Evolutionary conservation across 768 basidiomycete genomes (phyloP).

Genomic region (Hemileccinum rubropunctum): DNA sequence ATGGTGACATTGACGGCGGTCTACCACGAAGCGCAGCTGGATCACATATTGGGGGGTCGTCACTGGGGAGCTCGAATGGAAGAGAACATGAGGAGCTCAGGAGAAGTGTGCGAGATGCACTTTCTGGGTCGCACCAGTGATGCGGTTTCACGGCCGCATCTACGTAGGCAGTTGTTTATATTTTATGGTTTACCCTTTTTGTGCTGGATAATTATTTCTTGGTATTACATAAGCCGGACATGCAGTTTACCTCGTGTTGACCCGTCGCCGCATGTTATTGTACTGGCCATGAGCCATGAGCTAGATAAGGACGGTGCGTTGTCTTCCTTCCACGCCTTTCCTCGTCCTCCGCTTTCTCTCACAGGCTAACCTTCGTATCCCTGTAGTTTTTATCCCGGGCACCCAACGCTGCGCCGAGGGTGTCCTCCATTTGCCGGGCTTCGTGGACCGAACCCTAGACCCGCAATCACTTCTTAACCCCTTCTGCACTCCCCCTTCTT

Average conservation of each 20-base stretch:
- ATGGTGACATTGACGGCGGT: constrained; percentile 62
- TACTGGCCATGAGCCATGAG: neutral
- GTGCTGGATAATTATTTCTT: constrained; percentile 3
- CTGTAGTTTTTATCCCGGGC: neutral
- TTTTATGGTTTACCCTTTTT: constrained; percentile 4
- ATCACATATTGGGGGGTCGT: constrained; percentile 70
- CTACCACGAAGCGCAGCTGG: constrained; percentile 59
- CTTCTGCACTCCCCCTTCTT: neutral
- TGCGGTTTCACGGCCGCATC: neutral
- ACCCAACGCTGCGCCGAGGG: constrained; percentile 15
- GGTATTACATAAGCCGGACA: neutral
- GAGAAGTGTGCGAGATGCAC: constrained; percentile 80
- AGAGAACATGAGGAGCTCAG: constrained; percentile 79
- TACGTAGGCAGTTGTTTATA: constrained; percentile 6
- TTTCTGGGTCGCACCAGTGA: constrained; percentile 55
- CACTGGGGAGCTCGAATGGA: constrained; percentile 54
- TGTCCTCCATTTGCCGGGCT: constrained; percentile 15
- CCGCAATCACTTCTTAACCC: too few relatives aligned
- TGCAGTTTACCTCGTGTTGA: neutral
- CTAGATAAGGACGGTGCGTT: neutral
- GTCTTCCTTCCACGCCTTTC: neutral
- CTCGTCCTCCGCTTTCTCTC: neutral
- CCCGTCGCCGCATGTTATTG: neutral
- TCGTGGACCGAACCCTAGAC: constrained; percentile 22
- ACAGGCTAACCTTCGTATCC: too few relatives aligned